These are phyloP conservation scores for Oryza longistaminata DNA, from an alignment of 176 grass and related monocot species.

Conservation along the genomic window DNA sequence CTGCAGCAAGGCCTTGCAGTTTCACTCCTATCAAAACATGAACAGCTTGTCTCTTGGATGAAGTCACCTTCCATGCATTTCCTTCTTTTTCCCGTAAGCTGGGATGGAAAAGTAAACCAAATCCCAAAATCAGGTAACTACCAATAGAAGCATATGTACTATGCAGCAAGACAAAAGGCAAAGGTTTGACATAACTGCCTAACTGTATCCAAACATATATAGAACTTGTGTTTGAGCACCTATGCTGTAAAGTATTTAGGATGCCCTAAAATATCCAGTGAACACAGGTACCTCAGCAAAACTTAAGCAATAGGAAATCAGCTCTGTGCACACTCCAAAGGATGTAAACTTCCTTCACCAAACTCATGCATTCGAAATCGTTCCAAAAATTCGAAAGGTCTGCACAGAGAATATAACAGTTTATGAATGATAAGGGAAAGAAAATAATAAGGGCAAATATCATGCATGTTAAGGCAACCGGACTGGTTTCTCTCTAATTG, in stretches of 20 bases:
- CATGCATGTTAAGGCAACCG: slow-evolving; percentile 3
- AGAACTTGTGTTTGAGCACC: neutral
- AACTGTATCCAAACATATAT: slow-evolving; percentile 20
- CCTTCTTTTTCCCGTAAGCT: neutral
- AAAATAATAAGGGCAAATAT: neutral
- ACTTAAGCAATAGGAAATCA: slow-evolving; percentile 40
- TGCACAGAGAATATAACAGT: slow-evolving; percentile 29
- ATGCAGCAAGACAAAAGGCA: neutral
- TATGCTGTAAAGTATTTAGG: neutral
- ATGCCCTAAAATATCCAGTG: neutral
- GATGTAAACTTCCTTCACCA: slow-evolving; percentile 65
- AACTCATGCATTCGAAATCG: slow-evolving; percentile 82
- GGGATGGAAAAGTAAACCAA: neutral
- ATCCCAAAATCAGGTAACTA: neutral
- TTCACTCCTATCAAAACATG: neutral
- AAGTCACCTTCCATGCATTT: neutral
- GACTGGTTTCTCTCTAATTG: neutral
- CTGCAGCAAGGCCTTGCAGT: slow-evolving; percentile 36
- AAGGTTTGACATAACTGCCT: neutral
- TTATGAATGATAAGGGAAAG: slow-evolving; percentile 28
- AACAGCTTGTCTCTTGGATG: slow-evolving; percentile 2
- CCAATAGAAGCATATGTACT: neutral
- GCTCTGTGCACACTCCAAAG: slow-evolving; percentile 90
- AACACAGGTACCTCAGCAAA: slow-evolving; percentile 36
- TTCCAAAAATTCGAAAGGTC: slow-evolving; percentile 79